Base-by-base conservation (phyloP, 129 eudicot species). In the Centella asiatica region DNA sequence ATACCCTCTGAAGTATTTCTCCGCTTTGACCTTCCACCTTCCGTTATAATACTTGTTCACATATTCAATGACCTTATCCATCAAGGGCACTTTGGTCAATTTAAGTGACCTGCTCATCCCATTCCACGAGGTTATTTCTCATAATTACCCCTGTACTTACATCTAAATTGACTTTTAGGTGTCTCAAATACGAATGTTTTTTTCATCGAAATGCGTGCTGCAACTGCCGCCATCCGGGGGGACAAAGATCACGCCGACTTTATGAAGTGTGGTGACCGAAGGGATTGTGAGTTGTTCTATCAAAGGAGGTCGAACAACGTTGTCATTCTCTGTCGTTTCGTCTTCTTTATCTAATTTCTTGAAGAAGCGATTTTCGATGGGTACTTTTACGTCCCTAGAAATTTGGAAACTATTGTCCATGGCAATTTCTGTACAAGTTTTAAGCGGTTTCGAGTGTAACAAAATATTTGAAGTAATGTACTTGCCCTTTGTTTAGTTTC, bases 401-500 rank as follows among this genome's bases (percentile, higher is more conserved):
- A 23, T 25, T 51, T 51, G 25, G 57, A 22, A 32, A 51, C 25
- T 17, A 51, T 3, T 10, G 23, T 22, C n/a, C 31, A 13, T 4
- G 32, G 57, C 0, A 14, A 8, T 3, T 24, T 24, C 2, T 9
- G 32, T 51, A 51, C 10, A 1, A 4, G 0, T 51, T 51, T n/a
- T 22, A 22, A 24, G 9, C 24, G 57, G 57, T 51, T 51, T 51
- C 4, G 32, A 51, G 29, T 51, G 22, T 17, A 50, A 19, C 24
- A 50, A 6, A 4, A 18, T n/a, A 9, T 31, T 24, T 51, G 18
- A 51, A 1, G 11, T 22, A 3, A 51, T n/a, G n/a, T 51, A 24
- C 57, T 8, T 17, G 32, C 62, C 73, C 68, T 22, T 36, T 49
- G 62, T 40, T 58, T 62, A 32, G 42, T 2, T 56, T 56, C 2